A percentile compares a stretch with the other conserved stretches of the same genome.
phyloP scores from a whole-genome alignment of 768 basidiomycete species.

The Hygrocybe punicea region DNA sequence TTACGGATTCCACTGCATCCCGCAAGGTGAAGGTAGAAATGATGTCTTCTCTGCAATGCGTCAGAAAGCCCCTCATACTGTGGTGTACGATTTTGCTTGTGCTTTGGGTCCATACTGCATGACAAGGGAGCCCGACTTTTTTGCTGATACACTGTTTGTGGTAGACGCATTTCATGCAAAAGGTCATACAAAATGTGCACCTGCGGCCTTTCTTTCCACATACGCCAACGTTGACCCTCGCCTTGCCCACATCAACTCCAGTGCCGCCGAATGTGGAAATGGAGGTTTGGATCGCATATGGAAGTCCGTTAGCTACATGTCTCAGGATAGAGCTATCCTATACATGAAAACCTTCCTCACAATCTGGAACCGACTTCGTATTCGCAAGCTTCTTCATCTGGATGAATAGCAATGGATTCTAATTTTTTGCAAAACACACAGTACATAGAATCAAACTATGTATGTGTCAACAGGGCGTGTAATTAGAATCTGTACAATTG shows the following conservation, averaged over 20 bases:
- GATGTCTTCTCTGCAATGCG: conserved; percentile 40
- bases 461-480: not conserved
- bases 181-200: conserved; percentile 30
- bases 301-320: no score
- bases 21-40: conserved; percentile 34
- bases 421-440: no score
- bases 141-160: conserved; percentile 27
- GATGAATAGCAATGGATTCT: no score
- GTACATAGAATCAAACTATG: no score
- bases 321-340: conserved; percentile 6
- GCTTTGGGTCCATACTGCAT: conserved; percentile 33
- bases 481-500: no score
- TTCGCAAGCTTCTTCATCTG: conserved; percentile 4
- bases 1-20: conserved; percentile 37
- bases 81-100: conserved; percentile 7
- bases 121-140: conserved; percentile 25
- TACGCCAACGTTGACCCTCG: conserved; percentile 23
- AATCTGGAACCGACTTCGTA: conserved; percentile 2
- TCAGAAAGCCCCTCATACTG: conserved; percentile 22
- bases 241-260: conserved; percentile 26
- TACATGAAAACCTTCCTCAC: conserved; percentile 25
- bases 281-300: conserved; percentile 23
- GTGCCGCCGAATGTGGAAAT: conserved; percentile 35
- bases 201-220: conserved; percentile 24
- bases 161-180: conserved; percentile 29